Evolutionary conservation across 2,329 filamentous ascomycete genomes (phyloP), one percentile per base, ranked within the genome.

Genomic region (Arthrobotrys entomopaga): DNA sequence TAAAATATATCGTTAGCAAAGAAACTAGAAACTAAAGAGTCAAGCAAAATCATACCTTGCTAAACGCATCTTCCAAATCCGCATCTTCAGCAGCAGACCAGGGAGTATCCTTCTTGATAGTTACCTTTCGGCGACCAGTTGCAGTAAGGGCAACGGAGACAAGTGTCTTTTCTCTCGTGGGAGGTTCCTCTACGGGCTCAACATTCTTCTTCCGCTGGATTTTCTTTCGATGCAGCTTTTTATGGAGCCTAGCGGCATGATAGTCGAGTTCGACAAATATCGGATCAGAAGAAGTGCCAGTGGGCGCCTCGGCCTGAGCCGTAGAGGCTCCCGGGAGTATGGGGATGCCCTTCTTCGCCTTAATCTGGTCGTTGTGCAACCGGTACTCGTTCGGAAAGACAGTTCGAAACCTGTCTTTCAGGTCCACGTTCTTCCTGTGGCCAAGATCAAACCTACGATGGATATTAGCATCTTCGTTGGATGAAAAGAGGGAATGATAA

Each of bases 401-500:
- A 3, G 60, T 61, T 40, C 69, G 54, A 38, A 73, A 73, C 42
- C 69, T 65, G 29, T 73, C 69, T 22, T 73, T 73, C 15, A 73
- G 56, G 40, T 61, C 61, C 15, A 56, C 57, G 13, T 59, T 53
- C 19, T 57, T 66, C 26, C 69, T 46, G 40, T 73, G 69, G n/a
- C 26, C 42, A 7, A 73, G 49, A 15, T 38, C 20, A 42, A 66
- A 66, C 7, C 69, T 73, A 52, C 8, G 24, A 13, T 8, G 46
- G 13, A 22, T 49, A 49, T 26, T 57, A 65, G 63, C 63, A 48
- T 48, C 2, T 16, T 5, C 11, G 26, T 11, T 40, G 3, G 8
- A 13, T 49, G n/a, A 48, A 26, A 24, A 26, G 13, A n/a, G 26
- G 34, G 48, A 38, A 2, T 10, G 11, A 13, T 6, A 29, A 24